These are phyloP conservation scores for Phytophthora nicotianae DNA, from an alignment of 352 stramenopile species.

Conservation along the genomic window DNA sequence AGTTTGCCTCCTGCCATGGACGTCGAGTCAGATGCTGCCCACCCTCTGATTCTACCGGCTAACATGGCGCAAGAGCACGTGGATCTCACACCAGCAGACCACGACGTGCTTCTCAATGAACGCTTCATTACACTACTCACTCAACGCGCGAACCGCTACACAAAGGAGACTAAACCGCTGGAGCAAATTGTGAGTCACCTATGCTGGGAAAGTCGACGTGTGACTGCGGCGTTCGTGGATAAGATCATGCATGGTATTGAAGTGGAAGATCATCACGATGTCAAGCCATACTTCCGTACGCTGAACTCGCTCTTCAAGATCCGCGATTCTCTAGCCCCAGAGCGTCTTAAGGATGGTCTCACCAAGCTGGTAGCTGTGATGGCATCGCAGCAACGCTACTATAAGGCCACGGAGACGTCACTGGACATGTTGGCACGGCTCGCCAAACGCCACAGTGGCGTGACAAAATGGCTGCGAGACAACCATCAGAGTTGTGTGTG, in stretches of 20 bases:
- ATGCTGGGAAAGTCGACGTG: slow-evolving; percentile 75
- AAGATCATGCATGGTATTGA: slow-evolving; percentile 80
- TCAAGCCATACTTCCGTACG: slow-evolving; percentile 91
- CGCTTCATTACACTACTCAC: slow-evolving; percentile 79
- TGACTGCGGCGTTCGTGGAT: slow-evolving; percentile 64
- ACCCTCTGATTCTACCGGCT: slow-evolving; percentile 46
- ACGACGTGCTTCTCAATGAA: slow-evolving; percentile 74
- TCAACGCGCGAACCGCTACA: slow-evolving; percentile 75
- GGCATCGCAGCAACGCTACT: slow-evolving; percentile 85
- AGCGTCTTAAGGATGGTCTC: slow-evolving; percentile 73
- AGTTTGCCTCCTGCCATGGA: slow-evolving; percentile 79
- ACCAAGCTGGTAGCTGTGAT: slow-evolving; percentile 79
- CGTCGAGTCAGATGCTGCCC: slow-evolving; percentile 32
- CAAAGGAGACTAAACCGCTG: slow-evolving; percentile 79
- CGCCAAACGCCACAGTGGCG: slow-evolving; percentile 72
- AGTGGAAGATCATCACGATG: slow-evolving; percentile 80
- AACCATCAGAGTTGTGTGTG: slow-evolving; percentile 72
- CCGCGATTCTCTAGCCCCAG: slow-evolving; percentile 62
- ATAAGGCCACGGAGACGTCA: slow-evolving; percentile 85
- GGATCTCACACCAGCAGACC: slow-evolving; percentile 60
- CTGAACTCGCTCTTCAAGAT: slow-evolving; percentile 83
- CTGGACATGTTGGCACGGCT: slow-evolving; percentile 88
- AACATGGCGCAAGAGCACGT: slow-evolving; percentile 80
- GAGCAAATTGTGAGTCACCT: slow-evolving; percentile 81
- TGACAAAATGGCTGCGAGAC: slow-evolving; percentile 68